Percentiles rank a stretch among this genome's conserved stretches.
Conservation (phyloP, 1,284 basidiomycete genomes). For the Melampsora americana region DNA sequence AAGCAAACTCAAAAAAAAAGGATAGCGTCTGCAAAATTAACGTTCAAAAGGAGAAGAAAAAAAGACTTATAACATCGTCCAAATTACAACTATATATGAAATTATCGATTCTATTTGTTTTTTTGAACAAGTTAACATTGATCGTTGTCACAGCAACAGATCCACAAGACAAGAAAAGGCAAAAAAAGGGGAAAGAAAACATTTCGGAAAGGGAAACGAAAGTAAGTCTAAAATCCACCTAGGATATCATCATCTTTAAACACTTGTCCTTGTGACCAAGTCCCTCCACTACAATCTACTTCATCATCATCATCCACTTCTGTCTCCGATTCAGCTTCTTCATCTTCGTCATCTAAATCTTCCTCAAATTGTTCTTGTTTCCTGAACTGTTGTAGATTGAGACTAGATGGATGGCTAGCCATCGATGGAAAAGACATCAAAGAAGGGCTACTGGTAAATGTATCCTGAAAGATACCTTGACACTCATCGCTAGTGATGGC, state of each 20-base stretch:
- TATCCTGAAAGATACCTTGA: not conserved
- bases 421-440: not conserved
- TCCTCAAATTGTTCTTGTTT: not conserved
- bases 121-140: no score
- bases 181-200: no score
- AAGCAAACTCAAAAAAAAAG: no score
- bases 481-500: no score
- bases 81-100: no score
- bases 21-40: no score
- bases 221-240: slow-evolving; percentile 43
- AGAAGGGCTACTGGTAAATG: not conserved
- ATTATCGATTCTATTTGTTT: no score
- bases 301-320: slow-evolving; percentile 38
- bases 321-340: slow-evolving; percentile 6
- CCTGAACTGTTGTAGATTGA: not conserved
- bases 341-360: not conserved
- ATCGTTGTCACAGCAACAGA: no score
- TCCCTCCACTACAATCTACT: slow-evolving; percentile 37
- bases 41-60: no score
- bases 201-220: no score
- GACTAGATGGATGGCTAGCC: not conserved
- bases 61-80: no score
- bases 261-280: slow-evolving; percentile 33
- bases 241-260: slow-evolving; percentile 33
- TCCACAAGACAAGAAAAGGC: no score